Evolutionary conservation across 495 filamentous ascomycete species (phyloP).

Genomic region (Penicillium longicatenatum): DNA sequence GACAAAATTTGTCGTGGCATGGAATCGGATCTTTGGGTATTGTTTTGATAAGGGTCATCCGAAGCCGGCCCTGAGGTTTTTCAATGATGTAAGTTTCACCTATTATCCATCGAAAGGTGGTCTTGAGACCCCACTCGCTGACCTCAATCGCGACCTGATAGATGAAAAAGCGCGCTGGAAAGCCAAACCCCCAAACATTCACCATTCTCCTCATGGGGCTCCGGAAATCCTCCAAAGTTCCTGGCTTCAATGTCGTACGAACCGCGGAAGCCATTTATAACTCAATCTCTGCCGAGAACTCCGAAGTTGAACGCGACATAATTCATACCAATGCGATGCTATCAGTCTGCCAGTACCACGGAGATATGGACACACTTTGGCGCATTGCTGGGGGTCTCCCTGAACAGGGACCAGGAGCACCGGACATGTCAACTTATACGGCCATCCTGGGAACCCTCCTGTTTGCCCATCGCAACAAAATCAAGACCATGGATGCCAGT

Average conservation of each 20-base stretch:
- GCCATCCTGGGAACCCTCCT: slow-evolving; percentile 75
- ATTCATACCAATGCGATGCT: slow-evolving; percentile 87
- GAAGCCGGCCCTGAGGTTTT: slow-evolving; percentile 68
- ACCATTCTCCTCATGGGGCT: slow-evolving; percentile 81
- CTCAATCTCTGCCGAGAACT: slow-evolving; percentile 61
- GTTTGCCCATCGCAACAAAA: slow-evolving; percentile 30
- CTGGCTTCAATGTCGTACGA: slow-evolving; percentile 32
- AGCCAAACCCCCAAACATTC: slow-evolving; percentile 75
- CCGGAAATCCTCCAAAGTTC: slow-evolving; percentile 49
- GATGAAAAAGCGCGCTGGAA: slow-evolving; percentile 91
- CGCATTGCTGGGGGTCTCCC: slow-evolving; percentile 66
- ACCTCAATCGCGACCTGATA: slow-evolving; percentile 30
- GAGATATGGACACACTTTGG: slow-evolving; percentile 76
- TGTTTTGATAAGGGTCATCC: slow-evolving; percentile 60
- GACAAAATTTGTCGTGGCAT: slow-evolving; percentile 67
- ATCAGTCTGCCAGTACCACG: slow-evolving; percentile 69
- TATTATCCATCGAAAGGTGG: not conserved
- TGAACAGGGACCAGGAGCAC: slow-evolving; percentile 56
- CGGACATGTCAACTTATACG: slow-evolving; percentile 74
- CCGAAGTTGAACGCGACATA: slow-evolving; percentile 62
- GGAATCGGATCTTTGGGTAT: slow-evolving; percentile 84
- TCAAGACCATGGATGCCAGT: slow-evolving; percentile 26
- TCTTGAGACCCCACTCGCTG: not conserved
- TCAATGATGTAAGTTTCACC: slow-evolving; percentile 70
- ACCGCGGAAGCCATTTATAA: slow-evolving; percentile 68